A percentile compares a stretch with the other conserved stretches of the same genome.
phyloP scores from a whole-genome alignment of 2,329 filamentous ascomycete genomes.

The Fonsecaea erecta region DNA sequence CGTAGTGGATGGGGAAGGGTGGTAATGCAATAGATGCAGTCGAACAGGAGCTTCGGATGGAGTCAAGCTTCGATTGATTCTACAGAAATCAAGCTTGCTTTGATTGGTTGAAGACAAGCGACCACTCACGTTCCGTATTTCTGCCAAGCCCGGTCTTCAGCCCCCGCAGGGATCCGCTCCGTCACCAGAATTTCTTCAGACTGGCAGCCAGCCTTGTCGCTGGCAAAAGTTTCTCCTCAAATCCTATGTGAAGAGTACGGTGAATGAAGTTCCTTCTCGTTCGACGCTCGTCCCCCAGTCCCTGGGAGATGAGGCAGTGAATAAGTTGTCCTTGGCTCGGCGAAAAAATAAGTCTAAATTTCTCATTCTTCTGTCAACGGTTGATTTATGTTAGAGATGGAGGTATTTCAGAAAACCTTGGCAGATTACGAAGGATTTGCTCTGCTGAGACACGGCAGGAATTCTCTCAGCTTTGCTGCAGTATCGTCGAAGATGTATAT shows the following conservation, averaged over 20 bases:
- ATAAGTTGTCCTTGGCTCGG: neutral
- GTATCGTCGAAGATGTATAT: slow-evolving; percentile 85
- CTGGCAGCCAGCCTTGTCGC: neutral
- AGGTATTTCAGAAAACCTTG: neutral
- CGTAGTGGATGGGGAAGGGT: slow-evolving; percentile 36
- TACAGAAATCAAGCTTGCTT: slow-evolving; percentile 5
- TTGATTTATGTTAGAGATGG: neutral
- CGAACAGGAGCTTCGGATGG: slow-evolving; percentile 24
- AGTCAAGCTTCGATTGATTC: slow-evolving; percentile 16
- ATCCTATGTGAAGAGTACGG: neutral
- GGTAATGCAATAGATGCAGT: neutral
- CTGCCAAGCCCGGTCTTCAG: slow-evolving; percentile 20
- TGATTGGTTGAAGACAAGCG: slow-evolving; percentile 15
- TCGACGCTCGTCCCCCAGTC: neutral
- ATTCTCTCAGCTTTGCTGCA: slow-evolving; percentile 83
- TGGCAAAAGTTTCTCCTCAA: slow-evolving; percentile 7
- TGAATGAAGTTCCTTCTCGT: neutral
- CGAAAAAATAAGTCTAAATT: neutral
- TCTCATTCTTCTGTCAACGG: neutral
- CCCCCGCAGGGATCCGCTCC: neutral
- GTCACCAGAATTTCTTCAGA: neutral
- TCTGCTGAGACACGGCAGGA: slow-evolving; percentile 18
- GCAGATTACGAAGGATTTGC: neutral
- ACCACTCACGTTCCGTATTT: neutral
- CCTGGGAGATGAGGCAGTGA: neutral